phyloP scores from a whole-genome alignment of 306 rosid genomes.

The Castanea sativa region DNA sequence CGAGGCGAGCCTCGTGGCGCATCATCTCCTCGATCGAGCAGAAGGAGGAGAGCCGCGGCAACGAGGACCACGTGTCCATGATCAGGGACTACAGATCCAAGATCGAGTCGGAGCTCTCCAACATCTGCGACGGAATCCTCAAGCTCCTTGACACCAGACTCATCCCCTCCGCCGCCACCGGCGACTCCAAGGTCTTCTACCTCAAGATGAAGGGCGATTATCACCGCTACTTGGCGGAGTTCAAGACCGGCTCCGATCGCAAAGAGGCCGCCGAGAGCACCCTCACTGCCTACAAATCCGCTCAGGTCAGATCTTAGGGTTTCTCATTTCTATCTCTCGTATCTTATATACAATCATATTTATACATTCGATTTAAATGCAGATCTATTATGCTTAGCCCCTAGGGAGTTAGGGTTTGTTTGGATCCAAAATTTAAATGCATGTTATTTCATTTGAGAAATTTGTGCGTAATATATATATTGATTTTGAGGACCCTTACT shows the following conservation, averaged over 20 bases:
- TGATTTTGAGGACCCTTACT: background rate
- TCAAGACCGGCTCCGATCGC: slow-evolving; percentile 95
- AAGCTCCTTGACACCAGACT: slow-evolving; percentile 96
- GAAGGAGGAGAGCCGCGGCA: slow-evolving; percentile 99
- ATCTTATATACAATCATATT: background rate
- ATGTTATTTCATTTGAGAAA: background rate
- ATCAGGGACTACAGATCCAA: slow-evolving; percentile 97
- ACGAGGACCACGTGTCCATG: slow-evolving; percentile 83
- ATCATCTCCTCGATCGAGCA: slow-evolving; percentile 98
- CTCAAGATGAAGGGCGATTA: slow-evolving; percentile 99
- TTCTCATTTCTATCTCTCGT: background rate
- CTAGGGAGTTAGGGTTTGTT: background rate
- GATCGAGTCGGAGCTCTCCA: slow-evolving; percentile 89
- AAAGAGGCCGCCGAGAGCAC: slow-evolving; percentile 99
- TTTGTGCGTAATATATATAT: background rate
- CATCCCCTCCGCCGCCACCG: slow-evolving; percentile 79
- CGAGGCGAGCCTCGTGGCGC: slow-evolving; percentile 92
- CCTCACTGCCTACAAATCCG: slow-evolving; percentile 89
- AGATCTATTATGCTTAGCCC: background rate
- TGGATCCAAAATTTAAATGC: background rate
- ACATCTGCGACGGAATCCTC: slow-evolving; percentile 93
- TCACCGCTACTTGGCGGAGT: slow-evolving; percentile 96
- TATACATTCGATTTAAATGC: background rate
- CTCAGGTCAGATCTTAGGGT: slow-evolving; percentile 58
- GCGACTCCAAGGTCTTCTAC: slow-evolving; percentile 96